Percentiles rank a stretch among this genome's conserved stretches.
Conservation (phyloP, 2,329 filamentous ascomycete genomes). For the Dothideomycetes sp. region DNA sequence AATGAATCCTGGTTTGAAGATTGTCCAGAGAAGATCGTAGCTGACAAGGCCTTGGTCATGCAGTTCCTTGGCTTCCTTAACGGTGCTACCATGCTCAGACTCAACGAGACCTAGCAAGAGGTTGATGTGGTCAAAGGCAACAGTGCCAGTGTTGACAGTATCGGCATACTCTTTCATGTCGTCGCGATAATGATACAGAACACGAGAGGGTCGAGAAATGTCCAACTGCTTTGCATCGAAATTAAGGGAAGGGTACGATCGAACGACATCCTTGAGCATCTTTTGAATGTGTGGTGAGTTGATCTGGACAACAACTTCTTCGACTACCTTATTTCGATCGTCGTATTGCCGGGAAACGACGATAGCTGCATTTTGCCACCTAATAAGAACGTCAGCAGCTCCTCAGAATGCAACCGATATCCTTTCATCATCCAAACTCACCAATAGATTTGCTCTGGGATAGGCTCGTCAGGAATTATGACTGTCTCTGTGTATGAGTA, state of each 20-base stretch:
- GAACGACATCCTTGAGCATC: constrained; percentile 20
- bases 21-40: constrained; percentile 36
- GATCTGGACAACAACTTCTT: constrained; percentile 20
- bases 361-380: constrained; percentile 21
- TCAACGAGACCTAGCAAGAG: constrained; percentile 26
- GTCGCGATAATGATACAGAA: constrained; percentile 22
- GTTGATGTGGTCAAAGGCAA: constrained; percentile 25
- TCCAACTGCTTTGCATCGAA: constrained; percentile 24
- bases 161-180: constrained; percentile 20
- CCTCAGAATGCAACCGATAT: constrained; percentile 16
- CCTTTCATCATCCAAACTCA: neutral
- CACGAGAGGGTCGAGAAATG: constrained; percentile 22
- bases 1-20: constrained; percentile 31
- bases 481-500: constrained; percentile 22
- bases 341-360: constrained; percentile 18
- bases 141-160: constrained; percentile 19
- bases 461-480: constrained; percentile 18
- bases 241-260: constrained; percentile 21
- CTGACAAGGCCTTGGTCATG: constrained; percentile 22
- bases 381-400: constrained; percentile 8
- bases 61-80: constrained; percentile 24
- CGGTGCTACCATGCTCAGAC: constrained; percentile 20
- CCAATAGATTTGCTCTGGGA: constrained; percentile 23
- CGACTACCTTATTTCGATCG: constrained; percentile 16
- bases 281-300: constrained; percentile 25